phyloP scores from a whole-genome alignment of 192 early-diverging fungal genomes.

The Coemansia brasiliensis region DNA sequence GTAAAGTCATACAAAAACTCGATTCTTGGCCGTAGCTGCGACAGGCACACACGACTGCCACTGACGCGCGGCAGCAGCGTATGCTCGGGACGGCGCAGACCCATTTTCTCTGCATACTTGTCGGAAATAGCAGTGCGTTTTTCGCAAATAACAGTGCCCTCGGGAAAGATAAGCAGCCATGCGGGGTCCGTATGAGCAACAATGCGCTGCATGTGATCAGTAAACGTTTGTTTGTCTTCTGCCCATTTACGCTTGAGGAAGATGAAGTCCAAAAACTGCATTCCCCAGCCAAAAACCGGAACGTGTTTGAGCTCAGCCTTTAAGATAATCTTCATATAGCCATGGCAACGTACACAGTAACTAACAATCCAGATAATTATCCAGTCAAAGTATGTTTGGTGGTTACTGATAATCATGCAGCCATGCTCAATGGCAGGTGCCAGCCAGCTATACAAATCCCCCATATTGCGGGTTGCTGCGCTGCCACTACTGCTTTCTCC shows the following conservation, averaged over 20 bases:
- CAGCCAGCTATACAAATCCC: constrained; percentile 30
- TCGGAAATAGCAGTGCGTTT: constrained; percentile 68
- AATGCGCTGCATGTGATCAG: constrained; percentile 58
- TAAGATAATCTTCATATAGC: constrained; percentile 87
- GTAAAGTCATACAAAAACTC: constrained; percentile 86
- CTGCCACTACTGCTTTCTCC: constrained; percentile 17
- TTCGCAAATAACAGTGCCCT: constrained; percentile 88
- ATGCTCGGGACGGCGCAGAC: constrained; percentile 59
- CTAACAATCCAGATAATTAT: constrained; percentile 60
- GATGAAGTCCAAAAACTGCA: constrained; percentile 93
- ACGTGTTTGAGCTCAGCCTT: constrained; percentile 78
- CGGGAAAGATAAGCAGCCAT: constrained; percentile 94
- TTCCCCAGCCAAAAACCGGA: constrained; percentile 86
- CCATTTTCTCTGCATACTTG: constrained; percentile 70
- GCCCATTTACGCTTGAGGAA: constrained; percentile 86
- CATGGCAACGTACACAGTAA: constrained; percentile 71
- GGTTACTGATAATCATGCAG: constrained; percentile 51
- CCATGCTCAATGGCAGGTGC: constrained; percentile 40
- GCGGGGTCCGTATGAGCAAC: constrained; percentile 65
- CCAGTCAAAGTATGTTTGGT: constrained; percentile 56
- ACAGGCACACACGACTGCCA: constrained; percentile 73
- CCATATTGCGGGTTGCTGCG: constrained; percentile 28
- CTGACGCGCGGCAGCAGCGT: constrained; percentile 85
- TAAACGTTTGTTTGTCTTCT: constrained; percentile 68
- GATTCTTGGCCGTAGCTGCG: constrained; percentile 63